Evolutionary conservation across 2,329 filamentous ascomycete genomes (phyloP).

Genomic region (Nemania sp.): DNA sequence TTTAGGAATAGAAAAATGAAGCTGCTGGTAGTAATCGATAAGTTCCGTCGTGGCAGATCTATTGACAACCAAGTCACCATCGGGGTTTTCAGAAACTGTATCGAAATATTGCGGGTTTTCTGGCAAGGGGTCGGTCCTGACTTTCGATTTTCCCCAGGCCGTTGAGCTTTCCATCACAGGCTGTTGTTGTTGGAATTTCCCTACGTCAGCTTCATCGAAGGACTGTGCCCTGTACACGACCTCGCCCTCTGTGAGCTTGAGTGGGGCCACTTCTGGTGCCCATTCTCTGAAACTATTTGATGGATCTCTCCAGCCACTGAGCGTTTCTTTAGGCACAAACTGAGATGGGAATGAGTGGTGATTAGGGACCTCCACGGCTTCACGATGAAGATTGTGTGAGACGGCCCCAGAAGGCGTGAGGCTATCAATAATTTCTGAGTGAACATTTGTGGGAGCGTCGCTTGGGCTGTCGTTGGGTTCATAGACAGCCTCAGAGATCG

Average conservation of each 20-base stretch:
- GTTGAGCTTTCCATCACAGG: background rate
- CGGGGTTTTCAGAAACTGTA: constrained; percentile 12
- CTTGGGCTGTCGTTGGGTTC: background rate
- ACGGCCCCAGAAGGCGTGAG: background rate
- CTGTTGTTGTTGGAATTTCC: background rate
- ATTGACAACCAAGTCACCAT: constrained; percentile 11
- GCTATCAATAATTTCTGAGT: background rate
- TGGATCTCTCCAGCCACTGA: no score
- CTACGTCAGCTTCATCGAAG: background rate
- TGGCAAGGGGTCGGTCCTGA: background rate
- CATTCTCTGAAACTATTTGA: background rate
- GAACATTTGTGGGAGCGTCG: background rate
- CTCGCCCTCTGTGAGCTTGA: background rate
- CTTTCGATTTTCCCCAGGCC: background rate
- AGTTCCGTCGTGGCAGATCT: background rate
- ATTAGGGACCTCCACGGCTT: background rate
- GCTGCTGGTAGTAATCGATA: background rate
- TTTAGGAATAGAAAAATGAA: background rate
- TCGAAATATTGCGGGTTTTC: constrained; percentile 6
- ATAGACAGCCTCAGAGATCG: background rate
- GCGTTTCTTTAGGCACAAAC: background rate
- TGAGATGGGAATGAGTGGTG: background rate
- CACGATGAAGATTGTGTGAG: background rate
- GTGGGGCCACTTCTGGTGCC: background rate
- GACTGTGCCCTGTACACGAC: background rate